Conservation (phyloP, 2,329 filamentous ascomycete genomes). For the Plectosphaerella cucumerina region DNA sequence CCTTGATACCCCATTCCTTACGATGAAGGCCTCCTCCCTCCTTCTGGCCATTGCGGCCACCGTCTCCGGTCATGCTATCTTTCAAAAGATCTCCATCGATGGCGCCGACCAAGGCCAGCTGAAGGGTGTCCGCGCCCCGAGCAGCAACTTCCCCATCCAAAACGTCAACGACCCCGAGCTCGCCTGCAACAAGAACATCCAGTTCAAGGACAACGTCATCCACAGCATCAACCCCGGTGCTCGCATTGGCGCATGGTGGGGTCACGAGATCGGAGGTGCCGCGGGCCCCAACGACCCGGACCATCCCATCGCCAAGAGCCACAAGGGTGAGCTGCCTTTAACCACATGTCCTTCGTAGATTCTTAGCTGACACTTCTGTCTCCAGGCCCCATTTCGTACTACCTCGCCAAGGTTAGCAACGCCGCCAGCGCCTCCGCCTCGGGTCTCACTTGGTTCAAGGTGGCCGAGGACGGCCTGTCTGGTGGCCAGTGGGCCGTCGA, state of each 20-base stretch:
- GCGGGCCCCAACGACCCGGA: slow-evolving; percentile 36
- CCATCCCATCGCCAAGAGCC: slow-evolving; percentile 41
- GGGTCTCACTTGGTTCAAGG: slow-evolving; percentile 46
- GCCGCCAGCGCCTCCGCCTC: slow-evolving; percentile 33
- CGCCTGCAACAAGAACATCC: slow-evolving; percentile 38
- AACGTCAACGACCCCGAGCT: slow-evolving; percentile 40
- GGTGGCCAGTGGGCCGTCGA: slow-evolving; percentile 23
- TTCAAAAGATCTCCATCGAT: slow-evolving; percentile 40
- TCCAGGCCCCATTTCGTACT: slow-evolving; percentile 40
- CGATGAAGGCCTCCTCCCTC: slow-evolving; percentile 11
- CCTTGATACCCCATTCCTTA: neutral
- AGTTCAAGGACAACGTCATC: slow-evolving; percentile 29
- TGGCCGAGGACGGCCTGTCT: slow-evolving; percentile 36
- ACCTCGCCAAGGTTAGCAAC: slow-evolving; percentile 43
- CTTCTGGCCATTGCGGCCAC: slow-evolving; percentile 17
- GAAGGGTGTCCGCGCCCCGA: slow-evolving; percentile 43
- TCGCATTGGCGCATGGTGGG: slow-evolving; percentile 42
- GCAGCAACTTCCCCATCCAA: slow-evolving; percentile 44
- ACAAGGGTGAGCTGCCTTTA: slow-evolving; percentile 25
- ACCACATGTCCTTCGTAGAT: no score
- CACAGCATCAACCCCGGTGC: slow-evolving; percentile 43
- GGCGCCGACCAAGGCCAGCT: slow-evolving; percentile 44
- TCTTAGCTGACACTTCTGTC: no score
- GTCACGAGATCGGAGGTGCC: slow-evolving; percentile 46
- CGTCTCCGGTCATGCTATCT: slow-evolving; percentile 36